A percentile compares a stretch with the other conserved stretches of the same genome.
phyloP scores from a whole-genome alignment of 2,329 filamentous ascomycete species.

The Cordyceps militaris region DNA sequence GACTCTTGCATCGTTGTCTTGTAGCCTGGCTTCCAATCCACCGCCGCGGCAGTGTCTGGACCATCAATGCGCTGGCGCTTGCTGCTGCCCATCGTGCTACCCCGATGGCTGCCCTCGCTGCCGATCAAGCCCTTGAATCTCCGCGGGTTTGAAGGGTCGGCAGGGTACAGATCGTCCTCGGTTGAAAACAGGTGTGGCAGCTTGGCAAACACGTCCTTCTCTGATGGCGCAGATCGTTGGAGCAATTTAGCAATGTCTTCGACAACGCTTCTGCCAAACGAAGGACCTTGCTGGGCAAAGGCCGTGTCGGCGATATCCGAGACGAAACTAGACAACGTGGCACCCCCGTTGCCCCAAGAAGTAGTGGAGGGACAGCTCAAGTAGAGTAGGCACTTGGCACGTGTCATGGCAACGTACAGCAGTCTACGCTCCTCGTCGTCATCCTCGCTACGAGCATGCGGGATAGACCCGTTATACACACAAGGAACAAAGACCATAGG shows the following conservation, averaged over 20 bases:
- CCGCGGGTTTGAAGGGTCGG: conserved; percentile 46
- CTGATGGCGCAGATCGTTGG: conserved; percentile 50
- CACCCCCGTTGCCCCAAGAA: conserved; percentile 49
- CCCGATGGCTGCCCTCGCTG: conserved; percentile 20
- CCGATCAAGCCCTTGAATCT: conserved; percentile 18
- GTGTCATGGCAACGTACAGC: conserved; percentile 94
- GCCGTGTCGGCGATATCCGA: conserved; percentile 34
- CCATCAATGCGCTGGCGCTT: conserved; percentile 24
- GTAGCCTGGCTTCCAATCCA: conserved; percentile 37
- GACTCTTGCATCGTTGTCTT: conserved; percentile 56
- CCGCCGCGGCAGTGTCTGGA: conserved; percentile 17
- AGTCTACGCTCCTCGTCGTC: conserved; percentile 79
- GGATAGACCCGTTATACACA: conserved; percentile 83
- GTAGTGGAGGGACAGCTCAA: conserved; percentile 71
- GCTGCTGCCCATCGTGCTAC: conserved; percentile 16
- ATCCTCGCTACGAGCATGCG: conserved; percentile 80
- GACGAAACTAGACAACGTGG: conserved; percentile 67
- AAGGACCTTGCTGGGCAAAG: conserved; percentile 59
- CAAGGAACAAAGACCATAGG: conserved; percentile 89
- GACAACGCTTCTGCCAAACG: conserved; percentile 56
- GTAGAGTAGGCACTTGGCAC: conserved; percentile 80
- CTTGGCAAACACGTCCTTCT: conserved; percentile 45
- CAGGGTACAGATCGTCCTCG: conserved; percentile 63
- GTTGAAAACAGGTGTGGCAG: conserved; percentile 47
- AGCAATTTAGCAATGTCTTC: conserved; percentile 66